Conservation (phyloP, 2,329 filamentous ascomycete species). For the Trichoderma sp. region DNA sequence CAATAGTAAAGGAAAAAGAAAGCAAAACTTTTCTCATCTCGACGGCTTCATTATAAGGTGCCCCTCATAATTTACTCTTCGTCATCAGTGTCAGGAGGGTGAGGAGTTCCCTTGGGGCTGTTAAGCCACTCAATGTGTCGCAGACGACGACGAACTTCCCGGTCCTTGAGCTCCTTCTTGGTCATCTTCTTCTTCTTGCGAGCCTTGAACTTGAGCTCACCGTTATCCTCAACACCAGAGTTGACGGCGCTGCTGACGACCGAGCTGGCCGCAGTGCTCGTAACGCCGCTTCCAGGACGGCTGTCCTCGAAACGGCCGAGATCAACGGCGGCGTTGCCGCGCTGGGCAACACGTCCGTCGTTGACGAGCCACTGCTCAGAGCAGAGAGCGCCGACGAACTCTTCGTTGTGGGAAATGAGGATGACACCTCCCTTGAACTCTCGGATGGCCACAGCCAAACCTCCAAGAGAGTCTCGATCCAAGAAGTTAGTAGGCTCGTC, state of each 20-base stretch:
- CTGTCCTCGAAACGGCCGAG: slow-evolving; percentile 87
- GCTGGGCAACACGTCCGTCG: slow-evolving; percentile 83
- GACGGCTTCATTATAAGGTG: not conserved
- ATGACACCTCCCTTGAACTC: slow-evolving; percentile 98
- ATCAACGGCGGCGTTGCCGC: slow-evolving; percentile 71
- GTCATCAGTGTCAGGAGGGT: slow-evolving; percentile 75
- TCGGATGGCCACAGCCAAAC: slow-evolving; percentile 94
- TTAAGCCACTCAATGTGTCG: slow-evolving; percentile 86
- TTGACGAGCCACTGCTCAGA: slow-evolving; percentile 95
- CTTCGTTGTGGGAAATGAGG: slow-evolving; percentile 99
- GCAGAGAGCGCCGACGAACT: slow-evolving; percentile 94
- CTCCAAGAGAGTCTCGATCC: slow-evolving; percentile 95
- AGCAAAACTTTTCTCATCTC: not conserved
- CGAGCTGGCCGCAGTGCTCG: slow-evolving; percentile 57
- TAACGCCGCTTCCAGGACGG: slow-evolving; percentile 59
- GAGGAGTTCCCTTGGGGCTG: slow-evolving; percentile 79
- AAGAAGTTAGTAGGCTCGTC: slow-evolving; percentile 99
- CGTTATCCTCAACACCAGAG: slow-evolving; percentile 79
- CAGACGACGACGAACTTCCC: slow-evolving; percentile 81
- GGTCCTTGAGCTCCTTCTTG: slow-evolving; percentile 92
- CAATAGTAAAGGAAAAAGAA: not conserved
- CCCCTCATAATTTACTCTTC: slow-evolving; percentile 44
- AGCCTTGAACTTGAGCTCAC: slow-evolving; percentile 81
- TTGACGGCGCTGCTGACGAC: slow-evolving; percentile 65
- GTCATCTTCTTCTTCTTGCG: slow-evolving; percentile 99